Evolutionary conservation across 495 filamentous ascomycete species (phyloP), one percentile per base, ranked within the genome.

Genomic region (Hapsidospora chrysogenum): DNA sequence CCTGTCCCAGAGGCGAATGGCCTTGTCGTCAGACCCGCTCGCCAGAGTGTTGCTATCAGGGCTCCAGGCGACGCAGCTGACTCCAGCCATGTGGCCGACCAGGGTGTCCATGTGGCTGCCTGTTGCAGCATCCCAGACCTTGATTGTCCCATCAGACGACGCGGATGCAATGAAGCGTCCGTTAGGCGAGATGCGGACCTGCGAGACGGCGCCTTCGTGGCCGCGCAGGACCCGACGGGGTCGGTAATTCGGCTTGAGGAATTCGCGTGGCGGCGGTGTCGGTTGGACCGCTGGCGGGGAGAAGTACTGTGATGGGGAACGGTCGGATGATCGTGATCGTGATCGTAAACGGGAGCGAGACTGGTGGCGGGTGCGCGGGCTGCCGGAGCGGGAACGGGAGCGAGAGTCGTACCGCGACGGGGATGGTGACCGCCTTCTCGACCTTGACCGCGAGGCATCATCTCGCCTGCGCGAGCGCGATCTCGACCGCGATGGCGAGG

Each of bases 11-110:
- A 96, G 63, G 1, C 89, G 72, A 38, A 97, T 95, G 0, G 80
- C 76, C 52, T 96, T 97, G 64, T 97, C 89, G 53, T 97, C 89
- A 17, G 80, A 85, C 8, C 89, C 89, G 13, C 85, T 85, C 0
- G 86, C 92, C 30, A 97, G 66, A 2, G 76, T 80, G 44, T 74
- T 68, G 26, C 77, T 82, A 53, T 93, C 85, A 2, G 92, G 87
- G 32, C 74, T 70, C 89, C 89, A 97, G 20, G 86, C 76, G 16
- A 97, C 63, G 17, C 82, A 84, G 0, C 81, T 87, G 9, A 97
- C 71, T 40, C 89, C 89, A 1, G 89, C 85, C 41, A 93, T 67
- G 58, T 97, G 89, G 17, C 85, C 89, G 47, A 92, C 77, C n/a
- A 97, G 70, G 0, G 82, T 89, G 44, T 92, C 78, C 38, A 84